These are phyloP conservation scores for Aristolochia contorta DNA, from an alignment of 164 flowering plant genomes.

Conservation along the genomic window DNA sequence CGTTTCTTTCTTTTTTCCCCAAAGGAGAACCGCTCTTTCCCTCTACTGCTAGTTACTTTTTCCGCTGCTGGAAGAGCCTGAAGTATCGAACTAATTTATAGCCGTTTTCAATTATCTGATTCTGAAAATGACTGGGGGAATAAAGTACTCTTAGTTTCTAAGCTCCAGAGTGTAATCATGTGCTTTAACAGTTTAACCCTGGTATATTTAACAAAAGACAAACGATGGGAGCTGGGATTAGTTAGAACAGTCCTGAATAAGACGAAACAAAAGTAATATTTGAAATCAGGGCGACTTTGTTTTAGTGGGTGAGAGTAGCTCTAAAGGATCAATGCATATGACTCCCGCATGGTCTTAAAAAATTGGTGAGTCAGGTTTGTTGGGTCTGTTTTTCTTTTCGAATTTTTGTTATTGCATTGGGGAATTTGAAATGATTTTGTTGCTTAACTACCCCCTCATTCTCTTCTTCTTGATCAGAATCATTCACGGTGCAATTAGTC, in stretches of 20 bases:
- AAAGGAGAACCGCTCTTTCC: not conserved
- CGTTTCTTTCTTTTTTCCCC: not conserved
- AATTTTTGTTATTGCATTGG: no score
- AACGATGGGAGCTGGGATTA: not conserved
- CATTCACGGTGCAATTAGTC: no score
- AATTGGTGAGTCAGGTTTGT: no score
- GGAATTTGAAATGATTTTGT: no score
- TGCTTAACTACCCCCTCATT: no score
- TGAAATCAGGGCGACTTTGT: not conserved
- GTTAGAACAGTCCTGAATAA: not conserved
- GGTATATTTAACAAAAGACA: not conserved
- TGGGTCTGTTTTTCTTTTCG: no score
- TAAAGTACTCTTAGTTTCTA: not conserved
- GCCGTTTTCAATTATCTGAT: not conserved
- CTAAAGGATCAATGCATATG: not conserved
- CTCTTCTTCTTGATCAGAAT: no score
- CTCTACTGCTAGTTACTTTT: not conserved
- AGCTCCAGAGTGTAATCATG: not conserved
- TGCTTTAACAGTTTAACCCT: not conserved
- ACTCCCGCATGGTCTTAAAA: not conserved
- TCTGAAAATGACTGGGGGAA: not conserved
- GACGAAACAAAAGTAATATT: not conserved
- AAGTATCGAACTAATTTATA: not conserved
- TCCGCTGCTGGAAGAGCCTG: no score
- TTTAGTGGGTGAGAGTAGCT: slow-evolving; percentile 1